Conservation (phyloP, 208 protist genomes). For the Leishmania aethiopica region DNA sequence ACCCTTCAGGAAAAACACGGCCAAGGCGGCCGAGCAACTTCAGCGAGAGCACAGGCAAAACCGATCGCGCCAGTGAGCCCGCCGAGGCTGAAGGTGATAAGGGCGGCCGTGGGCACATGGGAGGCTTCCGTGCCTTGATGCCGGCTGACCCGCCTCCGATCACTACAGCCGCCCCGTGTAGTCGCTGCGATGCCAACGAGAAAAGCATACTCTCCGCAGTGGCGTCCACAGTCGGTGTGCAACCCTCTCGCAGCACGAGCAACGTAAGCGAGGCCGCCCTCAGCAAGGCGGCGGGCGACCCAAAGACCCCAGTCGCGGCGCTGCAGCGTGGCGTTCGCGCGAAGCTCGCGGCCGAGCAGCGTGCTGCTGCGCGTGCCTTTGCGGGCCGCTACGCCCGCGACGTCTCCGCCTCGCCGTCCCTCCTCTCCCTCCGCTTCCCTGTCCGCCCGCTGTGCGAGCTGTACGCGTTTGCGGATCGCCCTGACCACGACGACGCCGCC, state of each 20-base stretch:
- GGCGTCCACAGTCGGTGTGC: background rate
- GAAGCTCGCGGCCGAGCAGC: slow-evolving; percentile 16
- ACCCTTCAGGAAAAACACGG: background rate
- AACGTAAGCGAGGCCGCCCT: background rate
- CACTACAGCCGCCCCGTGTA: background rate
- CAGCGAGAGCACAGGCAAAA: background rate
- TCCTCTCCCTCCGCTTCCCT: slow-evolving; percentile 28
- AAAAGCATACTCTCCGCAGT: background rate
- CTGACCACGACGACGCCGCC: background rate
- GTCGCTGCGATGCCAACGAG: background rate
- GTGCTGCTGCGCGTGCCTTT: background rate
- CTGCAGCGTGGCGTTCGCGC: slow-evolving; percentile 13
- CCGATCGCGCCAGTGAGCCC: background rate
- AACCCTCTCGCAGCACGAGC: background rate
- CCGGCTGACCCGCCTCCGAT: background rate
- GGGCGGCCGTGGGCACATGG: background rate
- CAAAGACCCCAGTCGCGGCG: background rate
- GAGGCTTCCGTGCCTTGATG: too few relatives aligned
- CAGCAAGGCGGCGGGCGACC: background rate
- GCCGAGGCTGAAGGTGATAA: background rate
- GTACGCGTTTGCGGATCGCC: slow-evolving; percentile 6
- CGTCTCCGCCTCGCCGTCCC: slow-evolving; percentile 23
- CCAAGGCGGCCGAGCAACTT: background rate
- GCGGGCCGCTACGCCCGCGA: slow-evolving; percentile 15
- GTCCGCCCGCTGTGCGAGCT: slow-evolving; percentile 19